A percentile compares a stretch with the other conserved stretches of the same genome.
phyloP scores from a whole-genome alignment of 352 stramenopile genomes.

The Phytophthora pisi region DNA sequence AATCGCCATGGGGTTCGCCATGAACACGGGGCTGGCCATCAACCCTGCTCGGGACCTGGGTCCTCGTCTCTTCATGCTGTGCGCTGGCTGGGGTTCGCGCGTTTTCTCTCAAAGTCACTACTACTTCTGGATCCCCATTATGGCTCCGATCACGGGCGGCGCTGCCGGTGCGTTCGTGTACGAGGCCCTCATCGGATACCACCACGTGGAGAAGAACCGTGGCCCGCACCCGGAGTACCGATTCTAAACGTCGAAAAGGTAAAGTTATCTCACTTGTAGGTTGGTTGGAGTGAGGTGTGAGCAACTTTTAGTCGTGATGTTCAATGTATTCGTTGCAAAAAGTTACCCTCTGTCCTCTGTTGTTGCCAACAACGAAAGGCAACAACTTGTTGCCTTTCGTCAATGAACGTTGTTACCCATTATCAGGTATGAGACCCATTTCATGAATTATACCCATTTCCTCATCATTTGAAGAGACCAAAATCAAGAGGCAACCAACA shows the following conservation, averaged over 20 bases:
- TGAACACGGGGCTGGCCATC: conserved; percentile 39
- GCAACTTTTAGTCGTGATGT: too few species aligned
- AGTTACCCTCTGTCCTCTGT: too few species aligned
- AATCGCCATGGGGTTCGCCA: conserved; percentile 31
- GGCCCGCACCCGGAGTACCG: conserved; percentile 27
- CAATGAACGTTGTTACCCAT: too few species aligned
- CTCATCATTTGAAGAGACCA: too few species aligned
- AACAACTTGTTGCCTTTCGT: too few species aligned
- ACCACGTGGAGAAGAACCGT: conserved; percentile 49
- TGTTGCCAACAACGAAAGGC: too few species aligned
- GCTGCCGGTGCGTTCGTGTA: conserved; percentile 41
- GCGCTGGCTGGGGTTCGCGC: conserved; percentile 49
- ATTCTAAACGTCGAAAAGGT: conserved; percentile 10
- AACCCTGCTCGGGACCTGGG: conserved; percentile 51
- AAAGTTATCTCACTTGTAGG: too few species aligned
- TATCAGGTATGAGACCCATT: too few species aligned
- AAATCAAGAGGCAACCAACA: too few species aligned
- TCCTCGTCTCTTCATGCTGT: conserved; percentile 42
- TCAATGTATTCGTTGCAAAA: too few species aligned
- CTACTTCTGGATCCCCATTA: conserved; percentile 67
- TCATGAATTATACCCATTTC: too few species aligned
- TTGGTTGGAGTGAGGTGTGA: too few species aligned
- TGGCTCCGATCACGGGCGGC: conserved; percentile 48
- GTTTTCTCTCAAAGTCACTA: conserved; percentile 48
- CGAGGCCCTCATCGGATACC: conserved; percentile 40